These are phyloP conservation scores for Trichoderma asperellum DNA, from an alignment of 2,329 filamentous ascomycete genomes.

Conservation along the genomic window DNA sequence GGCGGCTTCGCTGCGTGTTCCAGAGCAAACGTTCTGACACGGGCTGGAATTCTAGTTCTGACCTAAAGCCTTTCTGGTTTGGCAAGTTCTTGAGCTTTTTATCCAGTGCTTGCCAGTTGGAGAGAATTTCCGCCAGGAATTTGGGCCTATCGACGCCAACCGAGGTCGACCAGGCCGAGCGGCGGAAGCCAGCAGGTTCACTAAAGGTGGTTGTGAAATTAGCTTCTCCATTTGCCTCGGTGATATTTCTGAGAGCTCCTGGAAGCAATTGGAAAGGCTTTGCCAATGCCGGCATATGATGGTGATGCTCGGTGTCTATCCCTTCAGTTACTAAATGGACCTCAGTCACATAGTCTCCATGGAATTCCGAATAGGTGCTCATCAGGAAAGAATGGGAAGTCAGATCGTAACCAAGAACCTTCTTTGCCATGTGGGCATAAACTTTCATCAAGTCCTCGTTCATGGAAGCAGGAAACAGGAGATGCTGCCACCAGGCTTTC, in stretches of 20 bases:
- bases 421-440: constrained; percentile 28
- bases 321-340: constrained; percentile 31
- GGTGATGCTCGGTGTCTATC: constrained; percentile 20
- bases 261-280: constrained; percentile 33
- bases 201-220: constrained; percentile 33
- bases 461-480: constrained; percentile 30
- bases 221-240: constrained; percentile 35
- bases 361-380: constrained; percentile 18
- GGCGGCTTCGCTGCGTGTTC: constrained; percentile 42
- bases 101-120: constrained; percentile 35
- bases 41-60: constrained; percentile 45
- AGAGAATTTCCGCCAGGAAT: constrained; percentile 37
- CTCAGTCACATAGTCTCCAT: constrained; percentile 27
- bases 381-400: constrained; percentile 35
- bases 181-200: constrained; percentile 35
- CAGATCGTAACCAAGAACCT: constrained; percentile 31
- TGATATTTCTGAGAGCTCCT: constrained; percentile 32
- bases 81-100: constrained; percentile 28
- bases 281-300: constrained; percentile 33
- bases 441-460: constrained; percentile 28
- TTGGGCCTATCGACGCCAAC: constrained; percentile 34
- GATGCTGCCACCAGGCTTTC: constrained; percentile 37
- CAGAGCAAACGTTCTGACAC: constrained; percentile 43
- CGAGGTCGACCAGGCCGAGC: constrained; percentile 40
- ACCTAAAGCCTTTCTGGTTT: constrained; percentile 15